These are phyloP conservation scores for Skeletonema tropicum DNA, from an alignment of 108 stramenopile species.

Conservation along the genomic window DNA sequence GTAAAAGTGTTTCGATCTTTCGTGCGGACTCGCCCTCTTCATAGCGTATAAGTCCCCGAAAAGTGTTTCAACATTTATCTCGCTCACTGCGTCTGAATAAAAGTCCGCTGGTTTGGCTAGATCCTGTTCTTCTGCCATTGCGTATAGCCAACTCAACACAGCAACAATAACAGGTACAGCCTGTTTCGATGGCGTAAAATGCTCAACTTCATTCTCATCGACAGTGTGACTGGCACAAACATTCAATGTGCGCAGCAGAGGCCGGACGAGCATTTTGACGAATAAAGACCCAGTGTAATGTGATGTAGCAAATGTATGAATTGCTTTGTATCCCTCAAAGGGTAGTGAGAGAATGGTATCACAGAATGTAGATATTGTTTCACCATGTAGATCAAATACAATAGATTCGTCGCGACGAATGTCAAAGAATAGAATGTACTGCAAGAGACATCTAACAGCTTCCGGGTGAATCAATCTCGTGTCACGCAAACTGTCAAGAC, in stretches of 20 bases:
- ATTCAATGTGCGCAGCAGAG: slow-evolving; percentile 61
- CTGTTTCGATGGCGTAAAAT: slow-evolving; percentile 39
- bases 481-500: slow-evolving; percentile 54
- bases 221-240: slow-evolving; percentile 37
- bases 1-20: slow-evolving; percentile 58
- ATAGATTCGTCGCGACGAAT: slow-evolving; percentile 24
- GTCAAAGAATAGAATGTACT: slow-evolving; percentile 71
- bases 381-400: slow-evolving; percentile 37
- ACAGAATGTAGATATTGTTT: slow-evolving; percentile 38
- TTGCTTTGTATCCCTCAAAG: slow-evolving; percentile 57
- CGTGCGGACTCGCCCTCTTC: slow-evolving; percentile 49
- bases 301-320: slow-evolving; percentile 57
- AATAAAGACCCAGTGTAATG: slow-evolving; percentile 57
- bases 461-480: slow-evolving; percentile 68
- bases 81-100: slow-evolving; percentile 60
- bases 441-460: slow-evolving; percentile 64
- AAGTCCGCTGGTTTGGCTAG: slow-evolving; percentile 65
- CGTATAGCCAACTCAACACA: slow-evolving; percentile 70
- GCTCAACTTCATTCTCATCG: slow-evolving; percentile 49
- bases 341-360: slow-evolving; percentile 39
- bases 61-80: slow-evolving; percentile 58
- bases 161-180: slow-evolving; percentile 66
- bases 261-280: slow-evolving; percentile 63
- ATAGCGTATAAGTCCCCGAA: slow-evolving; percentile 59
- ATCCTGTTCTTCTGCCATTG: slow-evolving; percentile 43